phyloP scores from a whole-genome alignment of 2,329 filamentous ascomycete species.

The Colletotrichum neosansevieriae region DNA sequence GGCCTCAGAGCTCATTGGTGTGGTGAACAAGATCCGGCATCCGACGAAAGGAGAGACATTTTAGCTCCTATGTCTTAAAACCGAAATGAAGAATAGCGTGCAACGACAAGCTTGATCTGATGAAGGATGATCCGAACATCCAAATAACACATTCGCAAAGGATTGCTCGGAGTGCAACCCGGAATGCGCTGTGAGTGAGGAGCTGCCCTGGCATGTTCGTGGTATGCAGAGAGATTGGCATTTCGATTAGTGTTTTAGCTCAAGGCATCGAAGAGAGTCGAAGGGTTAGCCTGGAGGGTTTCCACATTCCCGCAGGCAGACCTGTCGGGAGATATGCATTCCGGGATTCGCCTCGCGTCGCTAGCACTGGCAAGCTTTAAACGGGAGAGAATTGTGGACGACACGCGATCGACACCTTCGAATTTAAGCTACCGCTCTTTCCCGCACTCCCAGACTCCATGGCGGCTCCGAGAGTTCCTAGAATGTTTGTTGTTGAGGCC shows the following conservation, averaged over 20 bases:
- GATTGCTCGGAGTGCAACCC: not conserved
- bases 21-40: too few species aligned
- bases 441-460: too few species aligned
- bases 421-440: not conserved
- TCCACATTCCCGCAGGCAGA: slow-evolving; percentile 11
- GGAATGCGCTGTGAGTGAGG: not conserved
- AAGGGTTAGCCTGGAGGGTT: slow-evolving; percentile 17
- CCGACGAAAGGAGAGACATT: too few species aligned
- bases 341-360: not conserved
- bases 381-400: not conserved
- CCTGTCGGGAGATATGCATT: slow-evolving; percentile 18
- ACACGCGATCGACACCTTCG: not conserved
- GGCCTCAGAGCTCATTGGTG: too few species aligned
- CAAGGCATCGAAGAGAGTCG: slow-evolving; percentile 1
- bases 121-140: not conserved
- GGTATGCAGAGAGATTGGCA: slow-evolving; percentile 3
- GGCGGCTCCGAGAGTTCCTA: too few species aligned
- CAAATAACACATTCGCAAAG: not conserved
- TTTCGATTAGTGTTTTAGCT: slow-evolving; percentile 5
- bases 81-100: not conserved
- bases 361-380: not conserved
- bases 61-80: too few species aligned
- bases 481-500: too few species aligned
- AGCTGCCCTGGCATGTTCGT: slow-evolving; percentile 7
- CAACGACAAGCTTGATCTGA: not conserved